Evolutionary conservation across 2,329 filamentous ascomycete genomes (phyloP).

Genomic region (Sphaerulina vaccinii): DNA sequence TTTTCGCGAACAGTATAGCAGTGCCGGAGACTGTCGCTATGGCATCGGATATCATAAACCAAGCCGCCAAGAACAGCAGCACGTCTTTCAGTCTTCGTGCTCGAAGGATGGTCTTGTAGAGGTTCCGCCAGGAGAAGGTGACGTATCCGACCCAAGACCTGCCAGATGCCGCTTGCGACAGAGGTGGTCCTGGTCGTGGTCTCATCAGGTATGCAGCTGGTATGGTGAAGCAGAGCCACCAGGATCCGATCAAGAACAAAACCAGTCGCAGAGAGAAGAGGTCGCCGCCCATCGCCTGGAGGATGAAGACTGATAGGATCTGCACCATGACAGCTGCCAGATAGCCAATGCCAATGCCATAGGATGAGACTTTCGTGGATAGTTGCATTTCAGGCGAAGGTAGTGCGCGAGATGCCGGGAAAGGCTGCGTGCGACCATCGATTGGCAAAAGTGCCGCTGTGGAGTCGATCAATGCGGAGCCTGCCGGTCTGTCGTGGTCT

Average conservation of each 20-base stretch:
- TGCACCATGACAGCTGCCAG: slow-evolving; percentile 82
- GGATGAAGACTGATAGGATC: slow-evolving; percentile 72
- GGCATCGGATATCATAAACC: slow-evolving; percentile 92
- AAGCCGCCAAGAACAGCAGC: slow-evolving; percentile 76
- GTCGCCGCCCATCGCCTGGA: slow-evolving; percentile 70
- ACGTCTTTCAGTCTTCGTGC: slow-evolving; percentile 73
- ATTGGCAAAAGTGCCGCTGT: slow-evolving; percentile 18
- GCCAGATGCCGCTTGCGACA: slow-evolving; percentile 34
- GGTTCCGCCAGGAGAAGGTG: slow-evolving; percentile 77
- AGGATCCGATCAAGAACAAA: slow-evolving; percentile 79
- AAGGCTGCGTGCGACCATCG: slow-evolving; percentile 30
- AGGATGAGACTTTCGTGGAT: slow-evolving; percentile 86
- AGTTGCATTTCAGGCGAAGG: slow-evolving; percentile 70
- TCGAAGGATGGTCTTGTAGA: slow-evolving; percentile 75
- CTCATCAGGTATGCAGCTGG: slow-evolving; percentile 85
- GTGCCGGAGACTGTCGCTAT: slow-evolving; percentile 94
- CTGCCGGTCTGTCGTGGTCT: slow-evolving; percentile 8
- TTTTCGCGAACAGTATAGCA: slow-evolving; percentile 94
- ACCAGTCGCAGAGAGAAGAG: slow-evolving; percentile 84
- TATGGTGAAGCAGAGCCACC: slow-evolving; percentile 92
- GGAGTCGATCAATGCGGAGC: slow-evolving; percentile 12
- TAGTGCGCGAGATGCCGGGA: slow-evolving; percentile 35
- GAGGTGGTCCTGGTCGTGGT: slow-evolving; percentile 80
- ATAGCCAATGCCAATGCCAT: slow-evolving; percentile 92
- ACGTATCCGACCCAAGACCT: slow-evolving; percentile 69